Conservation (phyloP, 2,329 filamentous ascomycete genomes). For the Lanzia echinophila region DNA sequence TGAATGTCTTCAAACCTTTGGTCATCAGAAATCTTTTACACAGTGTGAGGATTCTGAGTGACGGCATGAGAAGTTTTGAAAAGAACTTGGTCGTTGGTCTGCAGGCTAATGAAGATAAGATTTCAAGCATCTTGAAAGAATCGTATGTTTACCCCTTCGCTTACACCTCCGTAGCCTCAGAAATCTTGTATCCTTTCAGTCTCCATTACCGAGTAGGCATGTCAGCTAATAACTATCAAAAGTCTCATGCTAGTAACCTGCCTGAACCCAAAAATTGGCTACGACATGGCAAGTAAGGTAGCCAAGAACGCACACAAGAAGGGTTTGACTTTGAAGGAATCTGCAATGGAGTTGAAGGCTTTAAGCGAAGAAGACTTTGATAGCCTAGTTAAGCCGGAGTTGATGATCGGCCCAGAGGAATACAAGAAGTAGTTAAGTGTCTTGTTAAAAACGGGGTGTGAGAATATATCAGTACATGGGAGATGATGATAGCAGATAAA, state of each 20-base stretch:
- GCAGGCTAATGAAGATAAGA: constrained; percentile 89
- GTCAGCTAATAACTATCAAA: no score
- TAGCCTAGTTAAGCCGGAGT: constrained; percentile 79
- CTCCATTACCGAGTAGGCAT: no score
- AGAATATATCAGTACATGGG: not conserved
- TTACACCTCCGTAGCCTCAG: no score
- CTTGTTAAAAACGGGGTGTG: not conserved
- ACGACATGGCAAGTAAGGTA: constrained; percentile 95
- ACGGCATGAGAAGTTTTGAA: constrained; percentile 93
- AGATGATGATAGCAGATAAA: no score
- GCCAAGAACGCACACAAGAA: constrained; percentile 99
- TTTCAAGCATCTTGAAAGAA: constrained; percentile 84
- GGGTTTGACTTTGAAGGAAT: constrained; percentile 86
- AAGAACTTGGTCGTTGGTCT: constrained; percentile 85
- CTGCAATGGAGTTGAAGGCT: constrained; percentile 86
- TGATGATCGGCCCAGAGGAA: constrained; percentile 85
- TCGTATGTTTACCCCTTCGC: constrained; percentile 61
- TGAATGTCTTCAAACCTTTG: constrained; percentile 98
- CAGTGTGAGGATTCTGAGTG: constrained; percentile 78
- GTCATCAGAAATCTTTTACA: constrained; percentile 93
- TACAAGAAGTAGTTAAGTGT: constrained; percentile 36
- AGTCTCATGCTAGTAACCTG: constrained; percentile 98
- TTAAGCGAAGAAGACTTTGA: constrained; percentile 88
- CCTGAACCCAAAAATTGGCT: constrained; percentile 94
- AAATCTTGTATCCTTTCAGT: no score